Percentiles rank a stretch among this genome's conserved stretches.
Conservation (phyloP, 2,329 filamentous ascomycete species). For the Clonostachys rhizophaga region DNA sequence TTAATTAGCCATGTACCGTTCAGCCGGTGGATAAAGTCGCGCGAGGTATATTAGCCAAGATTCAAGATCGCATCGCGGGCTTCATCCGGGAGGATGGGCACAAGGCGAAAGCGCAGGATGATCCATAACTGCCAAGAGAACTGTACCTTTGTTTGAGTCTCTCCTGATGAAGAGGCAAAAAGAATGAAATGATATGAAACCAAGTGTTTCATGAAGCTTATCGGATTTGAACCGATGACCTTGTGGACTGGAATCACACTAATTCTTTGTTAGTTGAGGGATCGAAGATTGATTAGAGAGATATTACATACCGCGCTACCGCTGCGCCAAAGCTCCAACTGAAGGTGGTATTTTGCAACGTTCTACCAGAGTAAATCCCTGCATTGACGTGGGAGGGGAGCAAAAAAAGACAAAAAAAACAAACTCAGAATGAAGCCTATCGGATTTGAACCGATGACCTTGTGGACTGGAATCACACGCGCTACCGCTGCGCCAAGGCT, state of each 20-base stretch:
- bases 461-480: conserved; percentile 2
- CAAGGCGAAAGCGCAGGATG: too few species aligned
- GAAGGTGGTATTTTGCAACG: too few species aligned
- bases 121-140: too few species aligned
- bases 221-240: conserved; percentile 1
- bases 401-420: neutral
- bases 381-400: neutral
- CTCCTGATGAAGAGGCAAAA: neutral
- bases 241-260: conserved; percentile 1
- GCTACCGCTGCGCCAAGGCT: conserved; percentile 1
- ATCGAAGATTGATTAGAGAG: neutral
- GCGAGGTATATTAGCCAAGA: too few species aligned
- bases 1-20: too few species aligned
- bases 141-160: too few species aligned
- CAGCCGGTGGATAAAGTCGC: too few species aligned
- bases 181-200: neutral
- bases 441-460: conserved; percentile 2
- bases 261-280: too few species aligned
- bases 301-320: neutral
- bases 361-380: too few species aligned
- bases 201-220: neutral
- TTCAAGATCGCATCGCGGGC: too few species aligned
- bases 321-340: neutral
- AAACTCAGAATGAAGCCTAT: neutral
- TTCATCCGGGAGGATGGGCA: too few species aligned